phyloP scores from a whole-genome alignment of 495 filamentous ascomycete genomes.

The Trichoderma gamsii region DNA sequence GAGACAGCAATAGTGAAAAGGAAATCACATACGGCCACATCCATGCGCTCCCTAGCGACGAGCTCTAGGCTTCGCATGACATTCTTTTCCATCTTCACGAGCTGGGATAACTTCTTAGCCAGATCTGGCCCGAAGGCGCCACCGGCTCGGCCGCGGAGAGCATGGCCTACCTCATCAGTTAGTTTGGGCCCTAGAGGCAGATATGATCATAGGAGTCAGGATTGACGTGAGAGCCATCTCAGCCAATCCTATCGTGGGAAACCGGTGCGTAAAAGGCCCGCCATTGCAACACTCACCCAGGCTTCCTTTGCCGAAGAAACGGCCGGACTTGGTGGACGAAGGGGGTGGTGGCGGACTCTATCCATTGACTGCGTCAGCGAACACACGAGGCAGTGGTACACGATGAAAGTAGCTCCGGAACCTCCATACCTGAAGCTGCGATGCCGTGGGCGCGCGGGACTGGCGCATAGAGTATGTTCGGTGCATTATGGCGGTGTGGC shows the following conservation, averaged over 20 bases:
- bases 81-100: conserved; percentile 99
- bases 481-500: conserved; percentile 60
- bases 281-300: conserved; percentile 53
- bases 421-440: conserved; percentile 41
- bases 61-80: conserved; percentile 97
- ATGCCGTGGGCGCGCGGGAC: conserved; percentile 78
- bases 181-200: not conserved
- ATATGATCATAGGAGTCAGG: not conserved
- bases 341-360: conserved; percentile 91
- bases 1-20: not conserved
- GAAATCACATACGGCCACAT: conserved; percentile 72
- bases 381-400: too few species aligned
- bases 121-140: conserved; percentile 95
- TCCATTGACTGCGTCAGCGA: conserved; percentile 24
- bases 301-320: conserved; percentile 79
- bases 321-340: conserved; percentile 81
- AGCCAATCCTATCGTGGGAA: not conserved
- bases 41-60: conserved; percentile 92
- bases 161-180: conserved; percentile 64
- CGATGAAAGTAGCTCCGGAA: not conserved
- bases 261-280: not conserved
- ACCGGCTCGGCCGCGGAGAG: conserved; percentile 80
- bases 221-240: not conserved
- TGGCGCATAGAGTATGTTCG: conserved; percentile 98
- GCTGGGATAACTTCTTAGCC: conserved; percentile 91